phyloP scores from a whole-genome alignment of 345 rosid genomes.

The Lepidium africanum region DNA sequence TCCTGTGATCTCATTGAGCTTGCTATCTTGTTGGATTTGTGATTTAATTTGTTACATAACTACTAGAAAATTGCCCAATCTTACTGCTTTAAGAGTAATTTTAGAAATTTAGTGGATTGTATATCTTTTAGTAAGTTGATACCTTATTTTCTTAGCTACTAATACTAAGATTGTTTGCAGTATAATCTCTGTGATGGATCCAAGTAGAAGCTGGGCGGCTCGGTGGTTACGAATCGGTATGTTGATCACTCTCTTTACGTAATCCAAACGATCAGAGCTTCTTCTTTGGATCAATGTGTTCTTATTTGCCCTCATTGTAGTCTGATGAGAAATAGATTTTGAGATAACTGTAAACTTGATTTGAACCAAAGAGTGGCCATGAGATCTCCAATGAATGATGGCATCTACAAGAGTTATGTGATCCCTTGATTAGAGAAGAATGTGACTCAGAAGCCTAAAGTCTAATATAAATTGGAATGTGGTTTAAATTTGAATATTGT shows the following conservation, averaged over 20 bases:
- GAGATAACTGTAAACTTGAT: not conserved
- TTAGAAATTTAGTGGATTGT: not conserved
- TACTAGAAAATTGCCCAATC: not conserved
- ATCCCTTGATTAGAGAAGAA: not conserved
- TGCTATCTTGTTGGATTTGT: not conserved
- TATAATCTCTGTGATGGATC: slow-evolving; percentile 96
- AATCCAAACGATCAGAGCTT: not conserved
- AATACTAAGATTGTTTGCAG: slow-evolving; percentile 27
- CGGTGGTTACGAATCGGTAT: slow-evolving; percentile 94
- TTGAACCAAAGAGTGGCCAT: not conserved
- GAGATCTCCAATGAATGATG: not conserved
- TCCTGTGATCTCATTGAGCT: not conserved
- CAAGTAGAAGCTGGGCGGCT: slow-evolving; percentile 92
- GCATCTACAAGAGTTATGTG: not conserved
- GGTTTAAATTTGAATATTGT: not conserved
- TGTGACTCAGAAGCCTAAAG: not conserved
- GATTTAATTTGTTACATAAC: not conserved
- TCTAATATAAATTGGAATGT: not conserved
- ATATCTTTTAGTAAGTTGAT: not conserved
- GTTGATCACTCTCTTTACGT: not conserved
- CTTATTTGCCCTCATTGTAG: not conserved
- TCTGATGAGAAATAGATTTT: not conserved
- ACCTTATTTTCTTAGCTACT: not conserved
- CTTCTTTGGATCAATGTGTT: not conserved
- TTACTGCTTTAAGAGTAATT: not conserved